Percentiles rank a stretch among this genome's conserved stretches.
Evolutionary conservation across 208 protist genomes (phyloP).

Genomic region (Trypanosoma conorhini): DNA sequence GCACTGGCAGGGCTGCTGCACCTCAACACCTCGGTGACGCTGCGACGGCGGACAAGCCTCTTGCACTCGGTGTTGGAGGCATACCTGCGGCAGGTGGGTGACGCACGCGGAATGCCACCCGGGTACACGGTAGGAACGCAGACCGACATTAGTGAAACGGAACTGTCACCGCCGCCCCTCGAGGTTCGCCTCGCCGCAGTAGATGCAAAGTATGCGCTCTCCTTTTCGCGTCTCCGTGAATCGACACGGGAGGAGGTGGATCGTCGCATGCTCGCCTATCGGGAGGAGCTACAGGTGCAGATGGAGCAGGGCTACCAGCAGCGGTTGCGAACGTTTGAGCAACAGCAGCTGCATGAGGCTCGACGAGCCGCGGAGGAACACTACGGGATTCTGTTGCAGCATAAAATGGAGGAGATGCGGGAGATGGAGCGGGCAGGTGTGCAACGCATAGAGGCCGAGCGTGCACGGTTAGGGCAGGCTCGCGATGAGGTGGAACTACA

Average conservation of each 20-base stretch:
- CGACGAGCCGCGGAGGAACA: constrained; percentile 52
- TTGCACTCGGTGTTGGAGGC: constrained; percentile 53
- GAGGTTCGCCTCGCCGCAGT: constrained; percentile 84
- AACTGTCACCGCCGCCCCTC: constrained; percentile 49
- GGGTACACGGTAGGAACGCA: constrained; percentile 44
- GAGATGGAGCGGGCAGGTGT: constrained; percentile 58
- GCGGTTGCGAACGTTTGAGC: constrained; percentile 66
- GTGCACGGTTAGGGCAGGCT: constrained; percentile 47
- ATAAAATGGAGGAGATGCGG: constrained; percentile 67
- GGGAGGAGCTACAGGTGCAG: constrained; percentile 68
- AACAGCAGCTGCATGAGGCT: constrained; percentile 53
- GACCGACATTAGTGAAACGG: constrained; percentile 41
- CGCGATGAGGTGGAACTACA: constrained; percentile 71
- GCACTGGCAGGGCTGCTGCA: constrained; percentile 43
- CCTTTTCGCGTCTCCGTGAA: constrained; percentile 61
- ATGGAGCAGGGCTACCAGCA: constrained; percentile 76
- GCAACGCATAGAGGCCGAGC: constrained; percentile 66
- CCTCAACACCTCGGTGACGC: constrained; percentile 36
- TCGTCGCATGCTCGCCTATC: constrained; percentile 69
- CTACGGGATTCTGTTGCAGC: constrained; percentile 45
- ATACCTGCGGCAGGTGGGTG: constrained; percentile 31
- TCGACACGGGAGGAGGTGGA: constrained; percentile 75
- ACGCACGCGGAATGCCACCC: neutral
- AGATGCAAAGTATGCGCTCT: constrained; percentile 84
- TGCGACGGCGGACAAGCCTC: constrained; percentile 40